Conservation (phyloP, 2,329 filamentous ascomycete genomes). For the Alternaria ethzedia region DNA sequence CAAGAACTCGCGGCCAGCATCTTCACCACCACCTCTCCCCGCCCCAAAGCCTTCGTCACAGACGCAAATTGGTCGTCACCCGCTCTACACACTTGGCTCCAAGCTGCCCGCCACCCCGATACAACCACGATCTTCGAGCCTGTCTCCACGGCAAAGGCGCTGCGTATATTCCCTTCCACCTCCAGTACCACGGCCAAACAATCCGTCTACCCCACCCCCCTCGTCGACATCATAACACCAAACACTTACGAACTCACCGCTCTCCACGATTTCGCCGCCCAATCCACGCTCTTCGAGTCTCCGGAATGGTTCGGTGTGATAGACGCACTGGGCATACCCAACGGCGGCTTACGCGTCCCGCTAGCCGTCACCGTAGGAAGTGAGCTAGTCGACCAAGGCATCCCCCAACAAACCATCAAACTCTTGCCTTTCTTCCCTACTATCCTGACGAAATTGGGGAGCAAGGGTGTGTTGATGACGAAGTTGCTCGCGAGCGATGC, state of each 20-base stretch:
- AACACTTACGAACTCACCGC: slow-evolving; percentile 82
- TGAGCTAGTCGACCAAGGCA: slow-evolving; percentile 75
- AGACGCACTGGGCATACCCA: slow-evolving; percentile 77
- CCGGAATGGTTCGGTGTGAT: slow-evolving; percentile 80
- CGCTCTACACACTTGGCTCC: slow-evolving; percentile 73
- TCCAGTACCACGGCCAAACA: slow-evolving; percentile 63
- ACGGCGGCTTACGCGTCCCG: slow-evolving; percentile 71
- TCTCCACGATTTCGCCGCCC: slow-evolving; percentile 75
- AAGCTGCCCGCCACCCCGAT: slow-evolving; percentile 55
- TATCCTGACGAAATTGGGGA: slow-evolving; percentile 83
- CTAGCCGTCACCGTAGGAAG: slow-evolving; percentile 72
- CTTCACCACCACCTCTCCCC: slow-evolving; percentile 13
- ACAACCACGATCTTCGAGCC: slow-evolving; percentile 78
- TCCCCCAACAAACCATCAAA: slow-evolving; percentile 83
- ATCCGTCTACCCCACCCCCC: slow-evolving; percentile 64
- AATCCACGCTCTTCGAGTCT: slow-evolving; percentile 71
- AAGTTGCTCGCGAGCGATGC: slow-evolving; percentile 73
- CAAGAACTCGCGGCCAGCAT: slow-evolving; percentile 19
- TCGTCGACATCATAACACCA: slow-evolving; percentile 78
- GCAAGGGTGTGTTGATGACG: slow-evolving; percentile 76
- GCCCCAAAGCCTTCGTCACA: slow-evolving; percentile 78
- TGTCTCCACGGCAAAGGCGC: slow-evolving; percentile 81
- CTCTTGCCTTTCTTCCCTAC: slow-evolving; percentile 87
- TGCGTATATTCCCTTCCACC: slow-evolving; percentile 65
- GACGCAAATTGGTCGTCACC: slow-evolving; percentile 83